phyloP scores from a whole-genome alignment of 192 early-diverging fungal species.

The Coemansia sp. region DNA sequence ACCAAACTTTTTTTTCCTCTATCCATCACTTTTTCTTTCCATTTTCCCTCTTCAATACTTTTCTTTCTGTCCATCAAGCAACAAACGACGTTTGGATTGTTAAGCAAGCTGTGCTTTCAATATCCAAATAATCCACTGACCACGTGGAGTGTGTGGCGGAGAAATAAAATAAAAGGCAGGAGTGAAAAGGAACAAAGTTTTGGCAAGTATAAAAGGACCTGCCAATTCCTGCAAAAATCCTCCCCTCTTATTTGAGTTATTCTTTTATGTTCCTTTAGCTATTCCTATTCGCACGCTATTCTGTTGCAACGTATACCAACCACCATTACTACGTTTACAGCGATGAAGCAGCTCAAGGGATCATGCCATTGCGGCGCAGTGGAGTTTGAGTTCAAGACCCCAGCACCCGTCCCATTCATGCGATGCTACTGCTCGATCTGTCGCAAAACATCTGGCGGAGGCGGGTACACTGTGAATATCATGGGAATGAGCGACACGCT shows the following conservation, averaged over 20 bases:
- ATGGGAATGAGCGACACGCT: constrained; percentile 54
- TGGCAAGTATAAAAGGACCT: no score
- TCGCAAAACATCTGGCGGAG: constrained; percentile 64
- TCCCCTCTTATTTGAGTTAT: no score
- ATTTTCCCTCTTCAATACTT: constrained; percentile 1
- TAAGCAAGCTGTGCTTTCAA: no score
- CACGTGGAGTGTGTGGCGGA: no score
- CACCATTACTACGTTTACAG: neutral
- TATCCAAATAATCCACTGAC: no score
- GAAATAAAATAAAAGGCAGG: no score
- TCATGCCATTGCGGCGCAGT: constrained; percentile 67
- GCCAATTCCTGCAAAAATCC: no score
- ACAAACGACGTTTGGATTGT: neutral
- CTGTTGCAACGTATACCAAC: neutral
- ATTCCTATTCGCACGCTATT: neutral
- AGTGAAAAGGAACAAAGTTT: no score
- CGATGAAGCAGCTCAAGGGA: constrained; percentile 57
- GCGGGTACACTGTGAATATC: constrained; percentile 60
- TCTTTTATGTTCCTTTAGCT: neutral
- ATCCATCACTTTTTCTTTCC: neutral
- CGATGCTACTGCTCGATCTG: constrained; percentile 67
- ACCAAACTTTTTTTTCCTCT: neutral
- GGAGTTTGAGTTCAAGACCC: constrained; percentile 53
- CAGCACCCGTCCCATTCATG: constrained; percentile 60
- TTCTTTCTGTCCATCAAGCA: constrained; percentile 2